Percentiles rank a stretch among this genome's conserved stretches.
Conservation (phyloP, 306 rosid species). For the Senna tora region DNA sequence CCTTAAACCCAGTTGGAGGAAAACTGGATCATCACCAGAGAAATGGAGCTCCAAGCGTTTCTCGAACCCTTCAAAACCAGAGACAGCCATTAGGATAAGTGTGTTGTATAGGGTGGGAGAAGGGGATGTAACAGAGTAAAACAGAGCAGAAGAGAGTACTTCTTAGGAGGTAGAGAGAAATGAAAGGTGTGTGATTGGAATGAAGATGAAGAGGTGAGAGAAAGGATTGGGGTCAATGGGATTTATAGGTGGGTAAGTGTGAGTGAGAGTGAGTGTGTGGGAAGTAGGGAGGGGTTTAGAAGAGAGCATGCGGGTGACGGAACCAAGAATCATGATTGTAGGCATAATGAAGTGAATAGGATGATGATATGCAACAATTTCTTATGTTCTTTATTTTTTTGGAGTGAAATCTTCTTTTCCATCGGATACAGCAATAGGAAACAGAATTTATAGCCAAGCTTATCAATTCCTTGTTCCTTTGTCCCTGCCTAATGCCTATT, state of each 20-base stretch:
- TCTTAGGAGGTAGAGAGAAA: slow-evolving; percentile 22
- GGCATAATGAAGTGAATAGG: slow-evolving; percentile 91
- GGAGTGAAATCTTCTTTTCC: slow-evolving; percentile 48
- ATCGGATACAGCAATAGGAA: slow-evolving; percentile 45
- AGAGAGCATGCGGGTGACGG: slow-evolving; percentile 96
- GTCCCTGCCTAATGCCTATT: slow-evolving; percentile 42
- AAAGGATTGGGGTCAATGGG: slow-evolving; percentile 57
- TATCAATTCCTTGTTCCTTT: slow-evolving; percentile 38
- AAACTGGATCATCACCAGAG: slow-evolving; percentile 72
- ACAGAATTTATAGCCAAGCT: slow-evolving; percentile 60
- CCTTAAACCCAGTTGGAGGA: slow-evolving; percentile 61
- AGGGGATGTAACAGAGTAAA: slow-evolving; percentile 47
- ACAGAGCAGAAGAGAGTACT: slow-evolving; percentile 33
- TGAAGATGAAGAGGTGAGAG: slow-evolving; percentile 51
- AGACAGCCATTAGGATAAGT: slow-evolving; percentile 62
- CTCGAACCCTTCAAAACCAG: slow-evolving; percentile 95
- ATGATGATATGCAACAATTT: slow-evolving; percentile 55
- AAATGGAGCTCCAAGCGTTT: slow-evolving; percentile 92
- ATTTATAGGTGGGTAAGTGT: slow-evolving; percentile 74
- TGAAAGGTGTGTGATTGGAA: slow-evolving; percentile 36
- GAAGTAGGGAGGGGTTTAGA: slow-evolving; percentile 44
- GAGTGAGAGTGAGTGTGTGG: slow-evolving; percentile 36
- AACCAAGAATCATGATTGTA: slow-evolving; percentile 94
- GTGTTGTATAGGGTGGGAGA: not conserved
- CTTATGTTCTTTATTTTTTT: slow-evolving; percentile 37